Conservation (phyloP, 2,329 filamentous ascomycete genomes). For the Hypoxylon sp. region DNA sequence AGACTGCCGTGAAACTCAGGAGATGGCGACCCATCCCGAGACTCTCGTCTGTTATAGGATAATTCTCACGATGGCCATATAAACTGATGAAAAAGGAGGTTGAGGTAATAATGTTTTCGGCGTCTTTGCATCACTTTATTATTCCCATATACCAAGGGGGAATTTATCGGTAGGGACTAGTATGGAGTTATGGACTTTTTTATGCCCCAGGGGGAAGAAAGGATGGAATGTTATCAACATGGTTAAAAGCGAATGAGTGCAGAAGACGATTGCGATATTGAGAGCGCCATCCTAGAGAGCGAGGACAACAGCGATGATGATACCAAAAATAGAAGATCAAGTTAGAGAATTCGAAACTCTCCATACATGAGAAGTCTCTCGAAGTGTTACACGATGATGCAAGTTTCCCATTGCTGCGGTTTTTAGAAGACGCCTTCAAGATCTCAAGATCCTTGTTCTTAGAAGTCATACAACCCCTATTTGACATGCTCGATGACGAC, state of each 20-base stretch:
- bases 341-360: background rate
- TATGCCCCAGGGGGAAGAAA: background rate
- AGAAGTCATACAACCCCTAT: background rate
- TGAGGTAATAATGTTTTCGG: background rate
- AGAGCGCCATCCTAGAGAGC: background rate
- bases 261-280: background rate
- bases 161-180: conserved; percentile 19
- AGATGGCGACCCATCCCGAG: background rate
- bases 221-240: background rate
- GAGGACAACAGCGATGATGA: conserved; percentile 9
- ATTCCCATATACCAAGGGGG: conserved; percentile 23
- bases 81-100: background rate
- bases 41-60: background rate
- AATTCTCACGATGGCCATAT: background rate
- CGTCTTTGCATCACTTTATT: conserved; percentile 7
- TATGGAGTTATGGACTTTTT: conserved; percentile 42
- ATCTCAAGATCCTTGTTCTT: background rate
- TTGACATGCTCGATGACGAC: background rate
- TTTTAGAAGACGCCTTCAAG: background rate
- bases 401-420: background rate
- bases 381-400: background rate
- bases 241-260: conserved; percentile 6
- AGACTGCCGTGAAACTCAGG: conserved; percentile 40
- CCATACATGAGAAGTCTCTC: background rate
- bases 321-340: background rate